A percentile compares a stretch with the other conserved stretches of the same genome.
Conservation (phyloP, 2,329 filamentous ascomycete genomes). For the Fusarium fracticaudum region DNA sequence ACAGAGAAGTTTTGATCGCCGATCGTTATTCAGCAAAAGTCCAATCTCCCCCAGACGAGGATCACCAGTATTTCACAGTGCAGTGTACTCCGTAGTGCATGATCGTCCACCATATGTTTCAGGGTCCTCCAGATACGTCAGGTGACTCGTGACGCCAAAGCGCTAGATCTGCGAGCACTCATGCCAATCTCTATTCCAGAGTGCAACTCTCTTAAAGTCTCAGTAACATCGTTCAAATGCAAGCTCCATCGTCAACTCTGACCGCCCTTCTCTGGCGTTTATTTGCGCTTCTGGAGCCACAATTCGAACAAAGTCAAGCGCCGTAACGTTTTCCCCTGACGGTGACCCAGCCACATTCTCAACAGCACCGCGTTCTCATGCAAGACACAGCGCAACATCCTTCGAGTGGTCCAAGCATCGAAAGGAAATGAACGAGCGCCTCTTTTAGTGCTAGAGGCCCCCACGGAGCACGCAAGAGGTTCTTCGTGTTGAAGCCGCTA, state of each 20-base stretch:
- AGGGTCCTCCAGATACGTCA: neutral
- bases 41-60: slow-evolving; percentile 33
- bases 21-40: slow-evolving; percentile 8
- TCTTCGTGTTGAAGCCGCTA: slow-evolving; percentile 1
- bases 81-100: slow-evolving; percentile 1
- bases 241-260: neutral
- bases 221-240: neutral
- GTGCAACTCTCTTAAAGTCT: neutral
- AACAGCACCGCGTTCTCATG: slow-evolving; percentile 9
- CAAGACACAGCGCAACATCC: slow-evolving; percentile 11
- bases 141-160: neutral
- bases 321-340: slow-evolving; percentile 2
- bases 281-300: slow-evolving; percentile 7
- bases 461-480: slow-evolving; percentile 30
- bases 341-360: slow-evolving; percentile 1
- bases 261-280: slow-evolving; percentile 3
- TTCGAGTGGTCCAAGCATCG: slow-evolving; percentile 12
- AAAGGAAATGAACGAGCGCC: slow-evolving; percentile 28
- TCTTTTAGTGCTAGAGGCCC: slow-evolving; percentile 16
- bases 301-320: neutral
- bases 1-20: slow-evolving; percentile 14
- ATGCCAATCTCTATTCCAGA: slow-evolving; percentile 3
- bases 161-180: slow-evolving; percentile 1
- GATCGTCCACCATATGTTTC: slow-evolving; percentile 2
- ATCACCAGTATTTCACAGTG: slow-evolving; percentile 32